Evolutionary conservation across 768 basidiomycete species (phyloP), one percentile per base, ranked within the genome.

Genomic region (Antrodiella citrinella): DNA sequence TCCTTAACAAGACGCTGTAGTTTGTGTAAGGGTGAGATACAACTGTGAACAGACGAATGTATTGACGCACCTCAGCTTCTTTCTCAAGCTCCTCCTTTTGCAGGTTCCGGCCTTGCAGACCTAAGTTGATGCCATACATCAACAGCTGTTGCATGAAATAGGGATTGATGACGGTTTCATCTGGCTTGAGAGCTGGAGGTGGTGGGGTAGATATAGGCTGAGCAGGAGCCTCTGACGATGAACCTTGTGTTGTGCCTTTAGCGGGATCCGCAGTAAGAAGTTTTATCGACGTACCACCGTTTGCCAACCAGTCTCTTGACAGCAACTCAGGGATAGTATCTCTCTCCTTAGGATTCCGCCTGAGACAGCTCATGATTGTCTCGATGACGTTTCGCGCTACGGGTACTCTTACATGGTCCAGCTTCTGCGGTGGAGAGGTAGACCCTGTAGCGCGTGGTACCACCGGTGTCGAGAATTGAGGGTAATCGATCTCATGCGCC

Each of bases 321-420:
- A 97, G 63, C 60, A 99, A 67, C 60, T 93, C 82, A 2, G 91
- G 90, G 54, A 98, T 97, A 4, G 89, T 85, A 57, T 85, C 81
- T 22, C 95, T 72, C 57, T 86, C 81, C 65, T 94, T 95, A 24
- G 91, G 82, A 58, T 80, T 75, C 53, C 91, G 79, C 47, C 70
- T 69, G 57, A 97, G 66, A 64, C 95, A 99, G 51, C 77, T 79
- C 68, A 82, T 81, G 74, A 97, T 92, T 45, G 80, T 81, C 49
- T 74, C 75, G 52, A 96, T 84, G n/a, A 94, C 82, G 55, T 84
- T 81, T 44, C 66, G 65, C 47, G 82, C 76, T 26, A 98, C 87
- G n/a, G 70, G 72, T 52, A 78, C 75, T 58, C 77, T 84, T 51
- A 91, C 65, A 57, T 89, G 82, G 19, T 86, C 81, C 52, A 86